A percentile compares a stretch with the other conserved stretches of the same genome.
phyloP scores from a whole-genome alignment of 495 filamentous ascomycete genomes.

The Tricharina praecox region DNA sequence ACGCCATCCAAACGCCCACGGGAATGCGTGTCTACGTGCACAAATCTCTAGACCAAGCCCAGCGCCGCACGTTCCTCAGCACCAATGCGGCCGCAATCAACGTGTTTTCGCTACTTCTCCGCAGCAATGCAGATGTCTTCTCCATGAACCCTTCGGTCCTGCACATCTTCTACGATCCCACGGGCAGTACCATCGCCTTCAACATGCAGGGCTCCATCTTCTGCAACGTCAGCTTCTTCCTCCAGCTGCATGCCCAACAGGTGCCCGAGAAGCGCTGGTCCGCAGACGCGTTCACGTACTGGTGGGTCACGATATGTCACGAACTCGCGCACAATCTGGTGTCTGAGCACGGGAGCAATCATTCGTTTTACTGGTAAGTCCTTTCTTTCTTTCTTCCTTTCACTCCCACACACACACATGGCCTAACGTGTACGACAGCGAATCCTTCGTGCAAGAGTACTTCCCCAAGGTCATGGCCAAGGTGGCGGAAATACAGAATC shows the following conservation, averaged over 20 bases:
- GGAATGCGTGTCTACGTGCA: conserved; percentile 60
- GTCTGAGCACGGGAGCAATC: conserved; percentile 56
- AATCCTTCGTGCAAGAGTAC: conserved; percentile 1
- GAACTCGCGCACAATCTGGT: conserved; percentile 92
- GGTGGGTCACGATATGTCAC: conserved; percentile 84
- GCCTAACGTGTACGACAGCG: background rate
- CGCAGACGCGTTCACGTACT: conserved; percentile 57
- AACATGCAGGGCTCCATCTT: conserved; percentile 74
- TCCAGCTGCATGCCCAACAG: conserved; percentile 50
- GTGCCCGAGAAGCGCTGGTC: conserved; percentile 30
- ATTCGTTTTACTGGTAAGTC: conserved; percentile 59
- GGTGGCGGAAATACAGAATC: background rate
- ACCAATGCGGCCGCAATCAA: conserved; percentile 47
- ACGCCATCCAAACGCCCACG: conserved; percentile 50
- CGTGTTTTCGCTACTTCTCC: conserved; percentile 51
- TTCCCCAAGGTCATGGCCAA: background rate
- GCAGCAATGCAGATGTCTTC: conserved; percentile 55
- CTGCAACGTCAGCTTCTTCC: conserved; percentile 82
- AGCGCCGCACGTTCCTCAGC: conserved; percentile 41
- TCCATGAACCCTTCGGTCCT: conserved; percentile 41
- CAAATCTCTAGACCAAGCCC: conserved; percentile 38
- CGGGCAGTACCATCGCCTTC: conserved; percentile 76
- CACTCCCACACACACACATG: background rate
- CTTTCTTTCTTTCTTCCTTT: no score
- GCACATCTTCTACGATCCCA: conserved; percentile 74